Evolutionary conservation across 495 filamentous ascomycete species (phyloP), one percentile per base, ranked within the genome.

Genomic region (Penicillium salamii): DNA sequence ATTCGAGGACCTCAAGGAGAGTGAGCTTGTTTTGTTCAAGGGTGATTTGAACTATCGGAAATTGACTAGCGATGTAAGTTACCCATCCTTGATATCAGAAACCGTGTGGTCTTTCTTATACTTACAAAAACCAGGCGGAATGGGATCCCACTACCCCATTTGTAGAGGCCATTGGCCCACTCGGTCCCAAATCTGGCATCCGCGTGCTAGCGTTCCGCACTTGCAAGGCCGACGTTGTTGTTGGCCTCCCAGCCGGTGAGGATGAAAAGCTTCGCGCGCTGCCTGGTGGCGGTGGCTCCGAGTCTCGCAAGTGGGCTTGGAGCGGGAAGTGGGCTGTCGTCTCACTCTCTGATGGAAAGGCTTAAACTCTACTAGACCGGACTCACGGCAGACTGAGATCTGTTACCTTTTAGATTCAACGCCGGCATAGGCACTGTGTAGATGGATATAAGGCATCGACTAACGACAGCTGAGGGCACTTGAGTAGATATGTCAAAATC

Each of bases 31-130:
- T 1, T 80, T 97, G 18, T 96, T 96, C 74, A 98, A 98, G 74
- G 93, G 93, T 7, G 93, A 98, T 70, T 62, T 97, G 56, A 97
- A 98, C 60, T 97, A 97, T 59, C 75, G 93, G 28, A 98, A 98
- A 62, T 62, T 98, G 46, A 87, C 84, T 19, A 89, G 79, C 20
- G 95, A 98, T 70, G 90, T 91, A 72, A 78, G 84, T 39, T 37
- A n/a, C n/a, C n/a, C n/a, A n/a, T n/a, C n/a, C n/a, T n/a, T n/a
- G n/a, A n/a, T n/a, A n/a, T n/a, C n/a, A n/a, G n/a, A n/a, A n/a
- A n/a, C n/a, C n/a, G n/a, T n/a, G n/a, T n/a, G n/a, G n/a, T n/a
- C n/a, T n/a, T n/a, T n/a, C n/a, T n/a, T n/a, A 20, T 24, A 24
- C 38, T 56, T 58, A 65, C 46, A 13, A 49, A 42, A 17, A 31